A percentile compares a stretch with the other conserved stretches of the same genome.
Conservation (phyloP, 2,329 filamentous ascomycete genomes). For the Ceratocystis eucalypticola region DNA sequence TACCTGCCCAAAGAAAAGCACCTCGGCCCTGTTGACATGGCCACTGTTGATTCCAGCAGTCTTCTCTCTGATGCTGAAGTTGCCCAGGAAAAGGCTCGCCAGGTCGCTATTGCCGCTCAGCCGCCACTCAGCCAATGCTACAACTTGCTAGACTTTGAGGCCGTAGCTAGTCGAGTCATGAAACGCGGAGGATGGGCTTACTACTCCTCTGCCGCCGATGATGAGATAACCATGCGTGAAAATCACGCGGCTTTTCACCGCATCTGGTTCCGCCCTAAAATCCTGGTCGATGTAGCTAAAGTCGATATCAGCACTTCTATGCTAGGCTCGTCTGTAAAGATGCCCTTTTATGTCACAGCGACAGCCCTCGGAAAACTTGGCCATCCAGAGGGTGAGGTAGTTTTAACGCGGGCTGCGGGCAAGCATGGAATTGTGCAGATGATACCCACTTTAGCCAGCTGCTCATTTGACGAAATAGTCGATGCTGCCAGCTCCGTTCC, state of each 20-base stretch:
- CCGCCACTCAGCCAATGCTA: constrained; percentile 77
- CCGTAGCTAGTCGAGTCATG: constrained; percentile 79
- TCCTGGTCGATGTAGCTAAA: constrained; percentile 79
- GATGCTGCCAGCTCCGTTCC: constrained; percentile 47
- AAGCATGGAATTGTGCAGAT: constrained; percentile 92
- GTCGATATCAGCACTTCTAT: constrained; percentile 84
- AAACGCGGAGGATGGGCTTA: constrained; percentile 96
- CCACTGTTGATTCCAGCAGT: constrained; percentile 51
- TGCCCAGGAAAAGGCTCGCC: constrained; percentile 47
- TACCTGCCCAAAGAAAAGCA: constrained; percentile 79
- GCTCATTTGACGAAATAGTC: constrained; percentile 93
- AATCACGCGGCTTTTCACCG: constrained; percentile 95
- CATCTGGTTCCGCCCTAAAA: constrained; percentile 84
- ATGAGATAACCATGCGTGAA: constrained; percentile 67
- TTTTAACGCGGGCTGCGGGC: constrained; percentile 70
- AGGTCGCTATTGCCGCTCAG: constrained; percentile 61
- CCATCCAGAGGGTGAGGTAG: constrained; percentile 82
- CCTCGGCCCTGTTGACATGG: constrained; percentile 79
- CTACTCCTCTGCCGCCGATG: constrained; percentile 73
- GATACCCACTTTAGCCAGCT: constrained; percentile 94
- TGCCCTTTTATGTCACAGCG: constrained; percentile 93
- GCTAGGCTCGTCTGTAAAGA: constrained; percentile 71
- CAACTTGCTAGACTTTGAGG: constrained; percentile 91
- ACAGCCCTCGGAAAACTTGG: constrained; percentile 93
- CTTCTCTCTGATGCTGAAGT: constrained; percentile 44